Evolutionary conservation across 768 basidiomycete species (phyloP).

Genomic region (Phaeotremella fagi): DNA sequence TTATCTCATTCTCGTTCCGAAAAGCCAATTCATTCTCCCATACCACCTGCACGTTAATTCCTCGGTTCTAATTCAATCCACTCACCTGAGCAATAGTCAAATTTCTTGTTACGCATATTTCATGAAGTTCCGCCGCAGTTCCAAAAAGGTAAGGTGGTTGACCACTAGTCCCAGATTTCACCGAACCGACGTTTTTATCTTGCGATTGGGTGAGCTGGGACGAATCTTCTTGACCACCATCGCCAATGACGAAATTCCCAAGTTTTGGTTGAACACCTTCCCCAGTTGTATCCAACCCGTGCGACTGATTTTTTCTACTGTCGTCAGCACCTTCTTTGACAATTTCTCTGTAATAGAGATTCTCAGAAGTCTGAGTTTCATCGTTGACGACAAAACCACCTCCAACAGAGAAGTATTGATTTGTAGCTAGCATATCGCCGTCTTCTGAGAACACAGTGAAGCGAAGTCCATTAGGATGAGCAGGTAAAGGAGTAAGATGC

Average conservation of each 20-base stretch:
- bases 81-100: conserved; percentile 17
- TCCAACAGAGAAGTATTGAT: conserved; percentile 90
- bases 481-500: conserved; percentile 34
- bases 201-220: neutral
- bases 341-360: conserved; percentile 88
- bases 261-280: neutral
- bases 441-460: conserved; percentile 75
- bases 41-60: conserved; percentile 14
- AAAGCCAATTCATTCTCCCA: conserved; percentile 39
- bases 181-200: neutral
- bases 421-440: conserved; percentile 86
- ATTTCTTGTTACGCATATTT: conserved; percentile 37
- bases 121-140: conserved; percentile 35
- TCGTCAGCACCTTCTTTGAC: conserved; percentile 75
- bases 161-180: conserved; percentile 44
- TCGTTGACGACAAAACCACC: conserved; percentile 63
- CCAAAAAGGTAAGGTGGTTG: conserved; percentile 61
- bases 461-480: conserved; percentile 72
- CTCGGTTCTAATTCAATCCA: neutral
- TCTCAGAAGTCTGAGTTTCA: conserved; percentile 75
- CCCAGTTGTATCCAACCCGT: conserved; percentile 31
- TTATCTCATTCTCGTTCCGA: conserved; percentile 18
- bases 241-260: neutral
- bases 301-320: conserved; percentile 55
- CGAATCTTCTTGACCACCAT: conserved; percentile 20